A percentile compares a stretch with the other conserved stretches of the same genome.
phyloP scores from a whole-genome alignment of 2,329 filamentous ascomycete genomes.

The Pseudophaeomoniella oleicola region DNA sequence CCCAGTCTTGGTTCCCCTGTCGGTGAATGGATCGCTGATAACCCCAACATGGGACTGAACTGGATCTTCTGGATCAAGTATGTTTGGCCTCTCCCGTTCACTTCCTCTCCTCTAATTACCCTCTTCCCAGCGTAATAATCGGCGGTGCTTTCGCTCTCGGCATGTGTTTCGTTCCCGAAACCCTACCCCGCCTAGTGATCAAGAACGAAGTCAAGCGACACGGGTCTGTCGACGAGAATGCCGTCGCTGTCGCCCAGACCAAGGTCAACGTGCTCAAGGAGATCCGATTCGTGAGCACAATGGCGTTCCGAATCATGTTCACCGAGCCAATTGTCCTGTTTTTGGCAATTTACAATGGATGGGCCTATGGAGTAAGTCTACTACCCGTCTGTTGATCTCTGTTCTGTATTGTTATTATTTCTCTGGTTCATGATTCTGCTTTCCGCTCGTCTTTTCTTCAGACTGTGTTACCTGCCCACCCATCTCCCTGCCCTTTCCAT shows the following conservation, averaged over 20 bases:
- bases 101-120: not conserved
- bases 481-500: not conserved
- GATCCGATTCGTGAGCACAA: slow-evolving; percentile 25
- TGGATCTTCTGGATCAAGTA: slow-evolving; percentile 20
- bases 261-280: slow-evolving; percentile 23
- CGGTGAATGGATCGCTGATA: slow-evolving; percentile 24
- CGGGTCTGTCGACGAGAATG: slow-evolving; percentile 13
- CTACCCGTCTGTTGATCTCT: no score
- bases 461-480: no score
- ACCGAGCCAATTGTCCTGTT: slow-evolving; percentile 27
- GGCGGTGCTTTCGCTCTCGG: slow-evolving; percentile 20
- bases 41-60: slow-evolving; percentile 19
- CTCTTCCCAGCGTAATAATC: slow-evolving; percentile 24
- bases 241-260: slow-evolving; percentile 16
- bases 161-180: slow-evolving; percentile 25
- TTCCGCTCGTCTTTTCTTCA: no score
- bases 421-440: no score
- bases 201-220: slow-evolving; percentile 17
- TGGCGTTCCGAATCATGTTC: slow-evolving; percentile 28
- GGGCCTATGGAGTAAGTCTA: slow-evolving; percentile 19
- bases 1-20: slow-evolving; percentile 25
- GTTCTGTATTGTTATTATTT: no score
- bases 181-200: slow-evolving; percentile 25
- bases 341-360: slow-evolving; percentile 26
- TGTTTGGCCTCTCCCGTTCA: slow-evolving; percentile 10